Evolutionary conservation across 1,284 basidiomycete genomes (phyloP).

Genomic region (Ceratobasidium theobromae): DNA sequence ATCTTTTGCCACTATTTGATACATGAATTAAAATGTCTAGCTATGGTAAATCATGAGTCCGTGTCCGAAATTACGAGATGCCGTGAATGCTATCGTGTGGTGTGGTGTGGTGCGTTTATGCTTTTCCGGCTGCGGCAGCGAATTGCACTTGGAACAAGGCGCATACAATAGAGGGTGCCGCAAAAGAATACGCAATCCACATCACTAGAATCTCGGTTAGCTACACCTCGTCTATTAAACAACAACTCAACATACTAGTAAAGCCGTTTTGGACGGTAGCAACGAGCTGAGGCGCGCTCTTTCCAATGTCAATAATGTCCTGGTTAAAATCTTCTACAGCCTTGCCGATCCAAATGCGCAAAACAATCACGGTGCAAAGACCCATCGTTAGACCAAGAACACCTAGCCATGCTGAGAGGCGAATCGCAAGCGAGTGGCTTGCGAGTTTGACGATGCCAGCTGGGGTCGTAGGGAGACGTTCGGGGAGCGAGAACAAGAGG

Average conservation of each 20-base stretch:
- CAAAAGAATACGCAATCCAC: constrained; percentile 75
- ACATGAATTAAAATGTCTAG: constrained; percentile 4
- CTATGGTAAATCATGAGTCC: constrained; percentile 5
- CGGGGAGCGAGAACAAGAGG: constrained; percentile 64
- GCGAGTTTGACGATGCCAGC: constrained; percentile 52
- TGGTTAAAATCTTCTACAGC: constrained; percentile 73
- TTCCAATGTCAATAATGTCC: constrained; percentile 55
- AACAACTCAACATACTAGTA: constrained; percentile 56
- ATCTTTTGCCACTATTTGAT: constrained; percentile 9
- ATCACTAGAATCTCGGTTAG: constrained; percentile 53
- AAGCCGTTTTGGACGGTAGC: constrained; percentile 72
- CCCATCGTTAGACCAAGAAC: constrained; percentile 74
- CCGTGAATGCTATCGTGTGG: background rate
- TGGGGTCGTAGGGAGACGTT: constrained; percentile 62
- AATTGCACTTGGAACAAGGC: constrained; percentile 71
- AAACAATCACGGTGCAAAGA: constrained; percentile 66
- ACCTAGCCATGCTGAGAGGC: constrained; percentile 68
- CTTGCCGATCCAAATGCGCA: constrained; percentile 80
- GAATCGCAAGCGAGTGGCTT: constrained; percentile 61
- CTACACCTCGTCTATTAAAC: background rate
- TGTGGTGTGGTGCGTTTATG: background rate
- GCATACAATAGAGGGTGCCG: constrained; percentile 65
- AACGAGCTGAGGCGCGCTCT: constrained; percentile 57
- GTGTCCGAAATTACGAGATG: background rate
- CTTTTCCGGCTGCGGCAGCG: constrained; percentile 41